Conservation (phyloP, 306 rosid species). For the Alnus rubra region DNA sequence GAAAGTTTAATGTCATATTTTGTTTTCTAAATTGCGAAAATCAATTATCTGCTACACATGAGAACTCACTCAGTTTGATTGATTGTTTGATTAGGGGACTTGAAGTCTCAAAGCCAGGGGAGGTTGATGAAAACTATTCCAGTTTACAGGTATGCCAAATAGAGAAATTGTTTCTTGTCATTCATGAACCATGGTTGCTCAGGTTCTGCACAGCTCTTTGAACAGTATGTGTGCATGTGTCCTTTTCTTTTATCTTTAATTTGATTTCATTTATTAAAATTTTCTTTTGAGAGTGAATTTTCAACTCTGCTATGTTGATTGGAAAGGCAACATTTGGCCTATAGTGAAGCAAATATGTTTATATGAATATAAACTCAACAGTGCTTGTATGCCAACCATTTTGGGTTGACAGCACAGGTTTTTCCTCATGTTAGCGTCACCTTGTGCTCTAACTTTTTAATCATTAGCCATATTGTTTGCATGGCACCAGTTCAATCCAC, state of each 20-base stretch:
- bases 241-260: background rate
- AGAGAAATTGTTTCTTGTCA: conserved; percentile 27
- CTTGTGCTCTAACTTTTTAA: background rate
- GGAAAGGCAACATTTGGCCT: background rate
- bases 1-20: conserved; percentile 13
- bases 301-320: conserved; percentile 7
- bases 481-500: background rate
- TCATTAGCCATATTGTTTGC: background rate
- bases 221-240: background rate
- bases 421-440: background rate
- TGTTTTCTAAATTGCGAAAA: conserved; percentile 25
- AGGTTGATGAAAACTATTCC: conserved; percentile 68
- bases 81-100: conserved; percentile 67
- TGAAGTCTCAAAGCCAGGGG: conserved; percentile 82
- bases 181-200: conserved; percentile 6
- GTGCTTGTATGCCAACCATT: background rate
- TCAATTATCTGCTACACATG: conserved; percentile 16
- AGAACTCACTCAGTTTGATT: conserved; percentile 32
- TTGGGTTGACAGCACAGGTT: background rate
- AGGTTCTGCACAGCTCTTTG: background rate
- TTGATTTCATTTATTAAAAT: background rate
- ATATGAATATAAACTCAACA: background rate
- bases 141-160: conserved; percentile 70
- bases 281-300: background rate
- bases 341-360: conserved; percentile 1